phyloP scores from a whole-genome alignment of 257 asterid species.

The Pogostemon cablin region DNA sequence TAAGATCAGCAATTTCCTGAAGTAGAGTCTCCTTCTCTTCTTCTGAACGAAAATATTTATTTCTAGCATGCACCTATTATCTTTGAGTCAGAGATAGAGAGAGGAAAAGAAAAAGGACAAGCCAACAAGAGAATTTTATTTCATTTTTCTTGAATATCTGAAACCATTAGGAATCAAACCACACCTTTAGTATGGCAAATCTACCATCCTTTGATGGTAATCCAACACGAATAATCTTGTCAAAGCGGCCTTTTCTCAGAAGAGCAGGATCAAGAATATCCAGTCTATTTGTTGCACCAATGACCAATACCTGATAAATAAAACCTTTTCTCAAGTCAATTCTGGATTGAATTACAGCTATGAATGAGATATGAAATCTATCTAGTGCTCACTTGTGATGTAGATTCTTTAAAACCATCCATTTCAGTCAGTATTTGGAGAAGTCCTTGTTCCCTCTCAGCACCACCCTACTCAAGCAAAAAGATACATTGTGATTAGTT shows the following conservation, averaged over 20 bases:
- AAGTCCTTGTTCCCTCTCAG: conserved; percentile 98
- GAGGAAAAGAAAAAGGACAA: background rate
- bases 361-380: conserved; percentile 26
- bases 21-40: conserved; percentile 86
- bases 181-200: conserved; percentile 91
- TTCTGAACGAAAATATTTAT: conserved; percentile 89
- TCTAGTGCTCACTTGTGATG: conserved; percentile 69
- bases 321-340: conserved; percentile 21
- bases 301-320: conserved; percentile 73
- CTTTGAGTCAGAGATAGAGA: conserved; percentile 31
- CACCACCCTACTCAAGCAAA: conserved; percentile 81
- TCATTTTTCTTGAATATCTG: conserved; percentile 12
- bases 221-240: conserved; percentile 96
- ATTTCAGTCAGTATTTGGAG: conserved; percentile 97
- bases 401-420: conserved; percentile 96
- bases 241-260: conserved; percentile 94
- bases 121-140: background rate
- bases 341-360: conserved; percentile 6
- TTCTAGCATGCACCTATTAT: conserved; percentile 93
- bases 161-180: conserved; percentile 21
- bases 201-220: conserved; percentile 95
- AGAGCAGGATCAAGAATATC: conserved; percentile 99
- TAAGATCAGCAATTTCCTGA: conserved; percentile 76
- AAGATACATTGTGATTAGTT: conserved; percentile 21
- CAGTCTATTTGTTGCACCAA: conserved; percentile 98